These are phyloP conservation scores for Cubamyces lactineus DNA, from an alignment of 768 basidiomycete genomes.

Conservation along the genomic window DNA sequence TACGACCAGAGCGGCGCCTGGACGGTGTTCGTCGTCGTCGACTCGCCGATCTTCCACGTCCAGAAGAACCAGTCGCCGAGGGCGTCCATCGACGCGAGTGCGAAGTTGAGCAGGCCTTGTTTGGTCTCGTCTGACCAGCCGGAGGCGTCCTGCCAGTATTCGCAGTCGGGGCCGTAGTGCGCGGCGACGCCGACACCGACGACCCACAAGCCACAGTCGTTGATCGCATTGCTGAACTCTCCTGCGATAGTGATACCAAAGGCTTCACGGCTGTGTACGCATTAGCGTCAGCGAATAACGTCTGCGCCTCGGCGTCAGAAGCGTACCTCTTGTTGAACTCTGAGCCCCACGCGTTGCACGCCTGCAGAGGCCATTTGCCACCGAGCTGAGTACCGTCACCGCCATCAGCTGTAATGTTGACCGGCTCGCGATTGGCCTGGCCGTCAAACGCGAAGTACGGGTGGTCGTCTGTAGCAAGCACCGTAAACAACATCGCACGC, in stretches of 20 bases:
- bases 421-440: constrained; percentile 36
- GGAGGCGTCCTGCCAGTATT: constrained; percentile 47
- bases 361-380: constrained; percentile 37
- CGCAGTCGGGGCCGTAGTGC: constrained; percentile 47
- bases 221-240: constrained; percentile 70
- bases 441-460: constrained; percentile 47
- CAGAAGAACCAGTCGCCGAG: constrained; percentile 73
- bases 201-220: constrained; percentile 59
- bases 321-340: constrained; percentile 45
- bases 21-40: constrained; percentile 47
- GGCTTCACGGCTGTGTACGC: constrained; percentile 40
- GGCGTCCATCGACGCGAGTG: constrained; percentile 64
- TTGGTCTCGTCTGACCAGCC: constrained; percentile 54
- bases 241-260: constrained; percentile 75
- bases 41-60: constrained; percentile 76
- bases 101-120: constrained; percentile 51
- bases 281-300: constrained; percentile 34
- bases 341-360: constrained; percentile 50
- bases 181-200: constrained; percentile 37
- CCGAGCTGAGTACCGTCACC: constrained; percentile 27
- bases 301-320: not conserved
- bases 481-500: not conserved
- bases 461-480: constrained; percentile 37
- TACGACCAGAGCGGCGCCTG: constrained; percentile 68
- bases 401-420: constrained; percentile 38